These are phyloP conservation scores for Scheffersomyces lignosus DNA, from an alignment of 805 yeast species.

Conservation along the genomic window DNA sequence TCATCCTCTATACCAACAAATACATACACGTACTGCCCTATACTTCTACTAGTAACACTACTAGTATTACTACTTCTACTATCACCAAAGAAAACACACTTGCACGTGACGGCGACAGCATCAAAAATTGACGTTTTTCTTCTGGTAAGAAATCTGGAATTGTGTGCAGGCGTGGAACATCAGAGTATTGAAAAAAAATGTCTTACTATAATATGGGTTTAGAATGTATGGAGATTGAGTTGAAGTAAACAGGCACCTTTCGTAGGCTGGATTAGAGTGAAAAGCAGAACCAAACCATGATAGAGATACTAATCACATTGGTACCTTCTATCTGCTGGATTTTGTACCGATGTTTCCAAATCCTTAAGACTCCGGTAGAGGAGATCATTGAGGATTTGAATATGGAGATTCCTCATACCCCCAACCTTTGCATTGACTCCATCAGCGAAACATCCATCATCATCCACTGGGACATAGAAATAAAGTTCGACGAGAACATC, in stretches of 20 bases:
- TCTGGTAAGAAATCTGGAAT: no score
- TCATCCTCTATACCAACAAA: no score
- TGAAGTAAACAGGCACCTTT: no score
- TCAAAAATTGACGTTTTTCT: no score
- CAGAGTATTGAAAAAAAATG: no score
- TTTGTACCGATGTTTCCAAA: constrained; percentile 35
- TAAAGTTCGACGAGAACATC: constrained; percentile 27
- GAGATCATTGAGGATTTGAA: constrained; percentile 46
- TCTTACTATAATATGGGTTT: no score
- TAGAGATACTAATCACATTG: constrained; percentile 25
- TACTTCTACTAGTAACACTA: constrained; percentile 38
- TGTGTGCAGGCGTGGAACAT: no score
- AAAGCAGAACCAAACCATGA: constrained; percentile 10
- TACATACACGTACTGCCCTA: constrained; percentile 41
- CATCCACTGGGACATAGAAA: constrained; percentile 56
- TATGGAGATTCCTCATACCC: constrained; percentile 57
- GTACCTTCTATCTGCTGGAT: constrained; percentile 41
- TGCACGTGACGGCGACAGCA: constrained; percentile 43
- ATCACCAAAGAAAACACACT: constrained; percentile 26
- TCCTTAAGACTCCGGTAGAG: constrained; percentile 46
- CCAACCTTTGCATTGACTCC: constrained; percentile 55
- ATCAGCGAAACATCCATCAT: constrained; percentile 46
- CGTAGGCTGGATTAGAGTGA: no score
- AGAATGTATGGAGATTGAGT: no score
- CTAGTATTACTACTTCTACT: constrained; percentile 13